Evolutionary conservation across 2,329 filamentous ascomycete species (phyloP).

Genomic region (Phialophora macrospora): DNA sequence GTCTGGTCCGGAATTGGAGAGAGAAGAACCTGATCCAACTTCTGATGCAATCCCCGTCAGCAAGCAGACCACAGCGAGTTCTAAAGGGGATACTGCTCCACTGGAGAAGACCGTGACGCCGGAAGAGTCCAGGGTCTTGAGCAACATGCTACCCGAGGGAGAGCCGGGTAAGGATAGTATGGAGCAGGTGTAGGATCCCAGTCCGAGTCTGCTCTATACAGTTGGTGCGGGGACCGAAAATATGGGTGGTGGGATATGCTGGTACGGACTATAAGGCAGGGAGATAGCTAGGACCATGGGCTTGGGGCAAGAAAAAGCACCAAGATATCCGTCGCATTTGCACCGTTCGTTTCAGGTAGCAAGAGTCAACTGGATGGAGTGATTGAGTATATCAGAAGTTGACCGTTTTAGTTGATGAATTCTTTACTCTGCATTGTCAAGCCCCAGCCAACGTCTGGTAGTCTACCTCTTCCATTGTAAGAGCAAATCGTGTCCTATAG

Average conservation of each 20-base stretch:
- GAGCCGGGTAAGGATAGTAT: constrained; percentile 32
- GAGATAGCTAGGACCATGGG: neutral
- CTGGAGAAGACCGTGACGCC: constrained; percentile 24
- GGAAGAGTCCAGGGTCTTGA: constrained; percentile 17
- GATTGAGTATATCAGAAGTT: neutral
- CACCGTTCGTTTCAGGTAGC: neutral
- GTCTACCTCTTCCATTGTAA: neutral
- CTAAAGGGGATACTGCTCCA: constrained; percentile 20
- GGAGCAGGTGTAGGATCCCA: constrained; percentile 28
- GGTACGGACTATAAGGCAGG: neutral
- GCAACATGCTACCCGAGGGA: constrained; percentile 23
- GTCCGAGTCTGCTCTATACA: neutral
- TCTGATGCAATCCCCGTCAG: constrained; percentile 36
- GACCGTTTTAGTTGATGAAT: neutral
- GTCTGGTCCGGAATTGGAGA: constrained; percentile 31
- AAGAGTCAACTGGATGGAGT: neutral
- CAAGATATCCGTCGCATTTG: neutral
- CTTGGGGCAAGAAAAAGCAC: neutral
- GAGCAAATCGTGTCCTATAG: neutral
- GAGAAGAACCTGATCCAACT: constrained; percentile 28
- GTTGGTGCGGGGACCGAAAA: neutral
- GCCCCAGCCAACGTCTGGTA: neutral
- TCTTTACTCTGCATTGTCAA: neutral
- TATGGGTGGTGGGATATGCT: neutral
- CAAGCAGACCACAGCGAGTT: constrained; percentile 34